Percentiles rank a stretch among this genome's conserved stretches.
Conservation (phyloP, 1,139 yeast species). For the Candida glucosophila region DNA sequence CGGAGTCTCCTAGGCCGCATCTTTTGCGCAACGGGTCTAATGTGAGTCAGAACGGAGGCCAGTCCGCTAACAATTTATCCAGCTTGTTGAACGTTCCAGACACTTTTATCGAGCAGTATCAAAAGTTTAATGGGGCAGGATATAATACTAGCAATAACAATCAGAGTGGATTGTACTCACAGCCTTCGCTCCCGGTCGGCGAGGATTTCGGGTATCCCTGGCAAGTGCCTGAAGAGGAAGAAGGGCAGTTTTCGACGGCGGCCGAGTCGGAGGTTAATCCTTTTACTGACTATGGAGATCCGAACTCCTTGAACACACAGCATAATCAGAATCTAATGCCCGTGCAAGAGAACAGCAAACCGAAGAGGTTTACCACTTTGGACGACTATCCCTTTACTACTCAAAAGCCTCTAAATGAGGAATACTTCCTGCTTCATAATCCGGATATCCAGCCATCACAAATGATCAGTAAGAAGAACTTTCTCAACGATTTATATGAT, state of each 20-base stretch:
- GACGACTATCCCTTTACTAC: conserved; percentile 17
- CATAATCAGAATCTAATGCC: conserved; percentile 5
- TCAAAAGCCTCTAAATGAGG: conserved; percentile 18
- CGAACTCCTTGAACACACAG: conserved; percentile 19
- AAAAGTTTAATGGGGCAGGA: conserved; percentile 4
- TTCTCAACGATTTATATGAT: conserved; percentile 5
- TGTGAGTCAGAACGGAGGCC: conserved; percentile 2
- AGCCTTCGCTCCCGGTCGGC: neutral
- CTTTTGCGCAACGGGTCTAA: conserved; percentile 4
- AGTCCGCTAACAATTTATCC: conserved; percentile 11
- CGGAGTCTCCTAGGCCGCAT: conserved; percentile 7
- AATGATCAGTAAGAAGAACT: conserved; percentile 15
- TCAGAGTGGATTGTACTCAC: conserved; percentile 1
- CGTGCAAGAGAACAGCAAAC: conserved; percentile 11
- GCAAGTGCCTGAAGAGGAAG: neutral
- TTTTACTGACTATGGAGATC: conserved; percentile 23
- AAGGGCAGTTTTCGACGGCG: conserved; percentile 1
- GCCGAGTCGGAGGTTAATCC: conserved; percentile 13
- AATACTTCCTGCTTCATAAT: conserved; percentile 31
- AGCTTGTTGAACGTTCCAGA: conserved; percentile 25
- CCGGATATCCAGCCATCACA: conserved; percentile 39
- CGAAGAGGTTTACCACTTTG: conserved; percentile 30
- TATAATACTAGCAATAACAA: conserved; percentile 3
- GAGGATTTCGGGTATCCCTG: too few relatives aligned
- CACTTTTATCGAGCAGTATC: conserved; percentile 21